Evolutionary conservation across 2,329 filamentous ascomycete species (phyloP).

Genomic region (Scorias spongiosa): DNA sequence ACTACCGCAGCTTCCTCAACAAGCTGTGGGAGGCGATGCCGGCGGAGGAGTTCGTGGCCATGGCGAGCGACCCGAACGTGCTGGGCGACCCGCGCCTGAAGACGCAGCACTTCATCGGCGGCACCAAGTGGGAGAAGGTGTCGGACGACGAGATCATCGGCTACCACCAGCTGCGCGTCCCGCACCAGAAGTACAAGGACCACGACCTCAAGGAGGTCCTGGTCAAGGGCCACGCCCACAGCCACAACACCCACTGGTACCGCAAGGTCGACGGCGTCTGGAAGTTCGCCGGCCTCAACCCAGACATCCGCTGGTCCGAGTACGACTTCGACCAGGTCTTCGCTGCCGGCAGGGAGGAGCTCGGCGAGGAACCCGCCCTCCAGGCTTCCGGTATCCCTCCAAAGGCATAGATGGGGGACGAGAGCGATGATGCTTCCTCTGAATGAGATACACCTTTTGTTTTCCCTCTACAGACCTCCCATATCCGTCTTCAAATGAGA

Average conservation of each 20-base stretch:
- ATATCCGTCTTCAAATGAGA: too few species aligned
- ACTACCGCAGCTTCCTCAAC: slow-evolving; percentile 47
- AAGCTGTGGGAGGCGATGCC: slow-evolving; percentile 43
- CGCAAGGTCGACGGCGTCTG: slow-evolving; percentile 42
- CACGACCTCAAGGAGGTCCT: slow-evolving; percentile 29
- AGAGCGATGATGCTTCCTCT: too few species aligned
- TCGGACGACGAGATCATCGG: slow-evolving; percentile 34
- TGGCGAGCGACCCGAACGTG: slow-evolving; percentile 37
- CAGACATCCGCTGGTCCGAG: slow-evolving; percentile 40
- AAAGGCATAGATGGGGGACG: background rate
- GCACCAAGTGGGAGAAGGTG: slow-evolving; percentile 36
- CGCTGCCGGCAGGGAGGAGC: slow-evolving; percentile 30
- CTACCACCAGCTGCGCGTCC: slow-evolving; percentile 43
- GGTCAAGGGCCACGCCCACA: slow-evolving; percentile 42
- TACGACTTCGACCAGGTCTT: slow-evolving; percentile 42
- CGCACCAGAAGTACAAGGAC: slow-evolving; percentile 41
- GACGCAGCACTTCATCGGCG: slow-evolving; percentile 43
- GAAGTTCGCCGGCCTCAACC: slow-evolving; percentile 42
- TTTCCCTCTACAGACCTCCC: too few species aligned
- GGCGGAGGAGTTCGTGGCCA: slow-evolving; percentile 36
- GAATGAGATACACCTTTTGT: too few species aligned
- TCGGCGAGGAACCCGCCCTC: slow-evolving; percentile 25
- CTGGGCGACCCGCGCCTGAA: slow-evolving; percentile 40
- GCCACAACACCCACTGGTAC: slow-evolving; percentile 39
- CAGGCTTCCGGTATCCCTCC: slow-evolving; percentile 22